phyloP scores from a whole-genome alignment of 768 basidiomycete species.

The Tulasnella sp. region DNA sequence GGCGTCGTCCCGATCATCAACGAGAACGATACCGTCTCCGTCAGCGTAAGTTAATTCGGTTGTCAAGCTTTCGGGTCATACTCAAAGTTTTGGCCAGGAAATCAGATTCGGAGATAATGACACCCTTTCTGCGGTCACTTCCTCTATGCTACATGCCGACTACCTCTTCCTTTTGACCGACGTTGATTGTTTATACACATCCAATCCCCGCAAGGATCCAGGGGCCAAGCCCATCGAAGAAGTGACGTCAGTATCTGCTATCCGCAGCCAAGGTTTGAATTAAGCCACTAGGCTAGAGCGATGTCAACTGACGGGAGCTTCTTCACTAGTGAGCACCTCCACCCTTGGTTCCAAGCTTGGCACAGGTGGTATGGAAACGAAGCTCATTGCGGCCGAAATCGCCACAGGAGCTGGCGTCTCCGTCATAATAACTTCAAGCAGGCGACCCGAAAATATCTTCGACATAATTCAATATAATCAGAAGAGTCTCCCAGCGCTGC shows the following conservation, averaged over 20 bases:
- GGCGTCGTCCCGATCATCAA: slow-evolving; percentile 98
- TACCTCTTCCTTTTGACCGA: slow-evolving; percentile 96
- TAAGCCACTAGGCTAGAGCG: neutral
- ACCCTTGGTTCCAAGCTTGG: slow-evolving; percentile 91
- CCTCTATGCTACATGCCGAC: slow-evolving; percentile 96
- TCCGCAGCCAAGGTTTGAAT: slow-evolving; percentile 67
- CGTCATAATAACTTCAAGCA: slow-evolving; percentile 85
- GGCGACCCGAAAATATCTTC: slow-evolving; percentile 67
- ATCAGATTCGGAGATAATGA: slow-evolving; percentile 99
- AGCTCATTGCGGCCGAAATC: slow-evolving; percentile 96
- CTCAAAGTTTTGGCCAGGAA: slow-evolving; percentile 54
- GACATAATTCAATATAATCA: slow-evolving; percentile 66
- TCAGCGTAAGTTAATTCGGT: slow-evolving; percentile 63
- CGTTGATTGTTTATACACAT: slow-evolving; percentile 91
- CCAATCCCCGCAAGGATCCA: slow-evolving; percentile 90
- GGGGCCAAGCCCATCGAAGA: slow-evolving; percentile 72
- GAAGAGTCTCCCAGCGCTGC: slow-evolving; percentile 42
- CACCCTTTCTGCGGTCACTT: slow-evolving; percentile 93
- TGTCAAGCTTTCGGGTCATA: neutral
- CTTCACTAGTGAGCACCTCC: slow-evolving; percentile 71
- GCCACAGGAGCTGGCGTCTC: slow-evolving; percentile 93
- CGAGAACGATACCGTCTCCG: slow-evolving; percentile 97
- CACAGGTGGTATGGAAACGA: slow-evolving; percentile 99
- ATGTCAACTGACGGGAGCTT: neutral
- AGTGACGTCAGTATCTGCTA: slow-evolving; percentile 76